Conservation (phyloP, 306 rosid species). For the Pachyrhizus erosus region DNA sequence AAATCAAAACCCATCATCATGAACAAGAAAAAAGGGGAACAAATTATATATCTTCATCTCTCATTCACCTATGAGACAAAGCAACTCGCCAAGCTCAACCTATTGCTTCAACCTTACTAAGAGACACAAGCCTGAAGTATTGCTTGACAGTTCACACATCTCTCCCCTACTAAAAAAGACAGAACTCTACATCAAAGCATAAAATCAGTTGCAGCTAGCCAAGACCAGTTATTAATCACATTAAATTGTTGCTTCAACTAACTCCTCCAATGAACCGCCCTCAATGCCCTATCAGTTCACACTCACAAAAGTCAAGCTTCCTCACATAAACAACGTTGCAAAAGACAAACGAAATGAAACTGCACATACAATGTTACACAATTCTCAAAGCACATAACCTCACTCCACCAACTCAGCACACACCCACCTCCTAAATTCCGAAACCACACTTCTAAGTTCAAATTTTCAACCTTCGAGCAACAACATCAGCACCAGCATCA, state of each 20-base stretch:
- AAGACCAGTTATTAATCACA: not conserved
- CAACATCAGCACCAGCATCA: slow-evolving; percentile 22
- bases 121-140: not conserved
- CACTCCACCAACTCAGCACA: slow-evolving; percentile 31
- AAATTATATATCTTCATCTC: not conserved
- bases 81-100: not conserved
- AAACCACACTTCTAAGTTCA: slow-evolving; percentile 20
- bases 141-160: not conserved
- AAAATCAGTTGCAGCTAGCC: slow-evolving; percentile 19
- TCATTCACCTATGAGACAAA: not conserved
- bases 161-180: not conserved
- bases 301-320: slow-evolving; percentile 1
- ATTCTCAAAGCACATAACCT: slow-evolving; percentile 6
- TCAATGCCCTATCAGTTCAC: slow-evolving; percentile 8
- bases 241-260: not conserved
- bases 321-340: slow-evolving; percentile 17
- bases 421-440: not conserved
- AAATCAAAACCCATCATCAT: not conserved
- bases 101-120: not conserved
- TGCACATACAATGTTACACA: not conserved
- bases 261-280: slow-evolving; percentile 22
- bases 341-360: not conserved
- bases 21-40: not conserved
- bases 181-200: not conserved
- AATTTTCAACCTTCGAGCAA: slow-evolving; percentile 12